Base-by-base conservation (phyloP, 1,139 yeast genomes). In the Ogataea hybrid region DNA sequence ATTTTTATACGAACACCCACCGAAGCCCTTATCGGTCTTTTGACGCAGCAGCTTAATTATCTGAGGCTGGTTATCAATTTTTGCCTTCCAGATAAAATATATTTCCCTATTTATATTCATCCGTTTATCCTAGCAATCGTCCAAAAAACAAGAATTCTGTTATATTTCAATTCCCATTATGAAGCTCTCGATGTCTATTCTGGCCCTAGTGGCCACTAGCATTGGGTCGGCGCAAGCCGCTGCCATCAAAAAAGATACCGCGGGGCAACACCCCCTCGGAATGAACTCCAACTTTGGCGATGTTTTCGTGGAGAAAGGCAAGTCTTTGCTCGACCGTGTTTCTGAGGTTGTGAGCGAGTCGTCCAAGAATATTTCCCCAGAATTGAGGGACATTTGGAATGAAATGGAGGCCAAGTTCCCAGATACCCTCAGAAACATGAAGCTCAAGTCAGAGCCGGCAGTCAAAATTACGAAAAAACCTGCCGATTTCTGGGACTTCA, bases 391-490 rank as follows among this genome's bases (percentile, higher is more conserved):
- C 32, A 56, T 75, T 39, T 82, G 88, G 89, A 56, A 72, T 29
- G 85, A 81, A 37, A 75, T 81, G 79, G 62, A 80, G 40, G 50
- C 70, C 57, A 68, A 71, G 37, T 81, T 75, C 64, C 88, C 88
- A 10, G 68, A 69, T 12, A 69, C 75, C 28, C 63, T 79, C 28
- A 54, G 69, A 28, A 63, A 69, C 41, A 63, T 82, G 67, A 70
- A 69, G 49, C 69, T 78, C 52, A 64, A 64, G 51, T 65, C 80
- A 14, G 62, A 63, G 30, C 81, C 84, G 32, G 71, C 70, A 56
- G 72, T 72, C 50, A 61, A 68, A 25, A 49, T 58, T 25, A 54
- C 53, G 35, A 59, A 60, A 41, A 63, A 61, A 32, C 57, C 63
- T 39, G 58, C 54, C 38, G 48, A 56, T 28, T 64, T 69, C 46